These are phyloP conservation scores for Deinandra increscens DNA, from an alignment of 129 eudicot species.

Conservation along the genomic window DNA sequence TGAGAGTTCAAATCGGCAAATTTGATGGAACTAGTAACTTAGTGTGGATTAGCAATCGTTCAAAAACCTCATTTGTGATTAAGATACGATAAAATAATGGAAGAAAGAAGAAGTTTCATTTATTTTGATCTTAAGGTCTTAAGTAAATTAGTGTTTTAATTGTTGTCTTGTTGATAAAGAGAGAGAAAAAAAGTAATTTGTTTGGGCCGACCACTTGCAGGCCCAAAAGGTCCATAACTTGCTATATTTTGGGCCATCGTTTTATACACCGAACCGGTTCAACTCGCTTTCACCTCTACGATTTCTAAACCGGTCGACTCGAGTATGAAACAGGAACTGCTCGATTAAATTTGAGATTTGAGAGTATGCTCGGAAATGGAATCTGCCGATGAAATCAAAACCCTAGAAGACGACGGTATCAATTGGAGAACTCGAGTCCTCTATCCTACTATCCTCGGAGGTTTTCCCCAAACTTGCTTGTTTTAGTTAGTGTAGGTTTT, in stretches of 20 bases:
- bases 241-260: background rate
- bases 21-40: no score
- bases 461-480: conserved; percentile 24
- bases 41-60: no score
- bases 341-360: conserved; percentile 7
- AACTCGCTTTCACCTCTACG: background rate
- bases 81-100: no score
- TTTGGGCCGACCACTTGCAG: no score
- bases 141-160: no score
- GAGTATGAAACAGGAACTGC: conserved; percentile 16
- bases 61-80: no score
- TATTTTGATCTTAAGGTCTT: no score
- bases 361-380: conserved; percentile 39
- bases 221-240: background rate
- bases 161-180: no score
- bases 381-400: conserved; percentile 37
- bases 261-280: conserved; percentile 2
- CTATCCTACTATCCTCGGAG: conserved; percentile 69
- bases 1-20: no score
- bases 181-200: no score
- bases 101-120: no score
- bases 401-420: conserved; percentile 36
- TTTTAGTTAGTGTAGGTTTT: background rate
- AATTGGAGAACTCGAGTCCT: conserved; percentile 56
- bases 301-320: conserved; percentile 22